Conservation (phyloP, 768 basidiomycete species). For the Collybiopsis luxurians region DNA sequence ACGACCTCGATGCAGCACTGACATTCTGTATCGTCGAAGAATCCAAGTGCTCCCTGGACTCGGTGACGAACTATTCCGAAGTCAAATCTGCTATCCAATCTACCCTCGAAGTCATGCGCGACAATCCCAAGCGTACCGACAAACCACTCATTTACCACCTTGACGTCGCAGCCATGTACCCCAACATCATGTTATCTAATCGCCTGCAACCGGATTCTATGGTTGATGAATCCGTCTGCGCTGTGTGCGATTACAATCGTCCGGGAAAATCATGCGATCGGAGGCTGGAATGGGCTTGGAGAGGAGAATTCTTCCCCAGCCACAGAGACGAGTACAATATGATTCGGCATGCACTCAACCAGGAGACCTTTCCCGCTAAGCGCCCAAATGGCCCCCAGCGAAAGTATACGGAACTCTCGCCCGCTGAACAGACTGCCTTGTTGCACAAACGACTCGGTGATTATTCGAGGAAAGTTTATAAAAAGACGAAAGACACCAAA, state of each 20-base stretch:
- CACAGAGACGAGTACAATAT: conserved; percentile 98
- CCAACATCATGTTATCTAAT: conserved; percentile 99
- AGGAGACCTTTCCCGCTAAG: conserved; percentile 87
- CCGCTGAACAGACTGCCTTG: conserved; percentile 85
- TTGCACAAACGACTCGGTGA: conserved; percentile 97
- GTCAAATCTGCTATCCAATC: conserved; percentile 77
- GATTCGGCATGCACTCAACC: conserved; percentile 95
- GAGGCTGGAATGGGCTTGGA: conserved; percentile 95
- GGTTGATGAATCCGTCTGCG: conserved; percentile 94
- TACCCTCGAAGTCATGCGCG: conserved; percentile 85
- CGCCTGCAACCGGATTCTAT: conserved; percentile 98
- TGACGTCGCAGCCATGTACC: conserved; percentile 99
- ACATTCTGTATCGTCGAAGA: conserved; percentile 88
- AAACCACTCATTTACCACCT: conserved; percentile 97
- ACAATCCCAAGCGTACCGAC: conserved; percentile 85
- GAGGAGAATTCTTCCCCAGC: conserved; percentile 97
- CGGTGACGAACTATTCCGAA: conserved; percentile 93
- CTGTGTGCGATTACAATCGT: conserved; percentile 97
- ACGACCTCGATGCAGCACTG: conserved; percentile 91
- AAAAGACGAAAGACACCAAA: conserved; percentile 96
- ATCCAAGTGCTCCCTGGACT: conserved; percentile 70
- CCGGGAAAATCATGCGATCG: conserved; percentile 95
- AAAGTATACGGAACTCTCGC: conserved; percentile 78
- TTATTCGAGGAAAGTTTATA: conserved; percentile 98
- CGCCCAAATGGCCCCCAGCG: conserved; percentile 70